These are phyloP conservation scores for Sphaerulina vaccinii DNA, from an alignment of 2,329 filamentous ascomycete species.

Conservation along the genomic window DNA sequence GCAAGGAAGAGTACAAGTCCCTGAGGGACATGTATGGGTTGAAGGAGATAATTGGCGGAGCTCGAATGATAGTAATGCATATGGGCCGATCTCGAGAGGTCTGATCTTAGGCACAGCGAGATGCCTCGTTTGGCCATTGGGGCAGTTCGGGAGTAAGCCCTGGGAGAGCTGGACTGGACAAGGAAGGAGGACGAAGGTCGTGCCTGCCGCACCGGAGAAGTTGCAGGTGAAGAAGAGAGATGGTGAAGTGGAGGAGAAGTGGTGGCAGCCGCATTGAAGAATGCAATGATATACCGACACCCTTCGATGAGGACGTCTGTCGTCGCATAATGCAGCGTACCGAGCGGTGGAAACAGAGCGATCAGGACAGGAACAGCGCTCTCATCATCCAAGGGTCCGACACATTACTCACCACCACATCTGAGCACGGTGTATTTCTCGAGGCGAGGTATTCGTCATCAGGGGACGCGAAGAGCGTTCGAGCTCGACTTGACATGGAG, in stretches of 20 bases:
- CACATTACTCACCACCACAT: too few relatives aligned
- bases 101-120: slow-evolving; percentile 74
- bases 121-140: slow-evolving; percentile 68
- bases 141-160: slow-evolving; percentile 53
- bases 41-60: slow-evolving; percentile 80
- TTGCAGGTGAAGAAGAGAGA: slow-evolving; percentile 15
- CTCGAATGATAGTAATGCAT: slow-evolving; percentile 82
- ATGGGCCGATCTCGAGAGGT: slow-evolving; percentile 68
- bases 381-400: too few relatives aligned
- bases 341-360: too few relatives aligned
- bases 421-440: too few relatives aligned
- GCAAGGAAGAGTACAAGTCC: slow-evolving; percentile 58
- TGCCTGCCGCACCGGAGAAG: slow-evolving; percentile 30
- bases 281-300: too few relatives aligned
- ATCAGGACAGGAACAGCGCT: too few relatives aligned
- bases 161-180: slow-evolving; percentile 58
- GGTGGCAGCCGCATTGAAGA: slow-evolving; percentile 20
- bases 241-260: neutral
- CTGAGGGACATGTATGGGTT: slow-evolving; percentile 86
- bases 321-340: too few relatives aligned
- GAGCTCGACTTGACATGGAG: too few relatives aligned
- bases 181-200: slow-evolving; percentile 44
- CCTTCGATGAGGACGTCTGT: too few relatives aligned
- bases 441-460: too few relatives aligned
- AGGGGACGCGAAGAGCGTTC: too few relatives aligned